phyloP scores from a whole-genome alignment of 306 rosid species.

The Castanospermum australe region DNA sequence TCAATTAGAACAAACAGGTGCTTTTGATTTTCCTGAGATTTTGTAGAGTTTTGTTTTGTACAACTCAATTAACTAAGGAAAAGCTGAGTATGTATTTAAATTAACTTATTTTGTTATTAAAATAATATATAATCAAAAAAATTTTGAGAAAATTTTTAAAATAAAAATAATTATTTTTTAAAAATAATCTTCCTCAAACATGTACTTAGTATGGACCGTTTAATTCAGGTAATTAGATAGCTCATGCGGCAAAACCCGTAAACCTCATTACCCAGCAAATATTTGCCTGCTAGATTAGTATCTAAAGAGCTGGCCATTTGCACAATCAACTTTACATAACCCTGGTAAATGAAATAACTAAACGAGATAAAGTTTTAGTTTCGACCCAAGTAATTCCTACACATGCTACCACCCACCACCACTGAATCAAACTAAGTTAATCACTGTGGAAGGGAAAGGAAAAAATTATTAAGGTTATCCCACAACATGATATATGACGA shows the following conservation, averaged over 20 bases:
- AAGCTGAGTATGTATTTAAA: too few relatives aligned
- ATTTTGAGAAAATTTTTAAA: too few relatives aligned
- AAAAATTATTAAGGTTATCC: slow-evolving; percentile 24
- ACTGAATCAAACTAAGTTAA: slow-evolving; percentile 29
- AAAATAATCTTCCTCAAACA: too few relatives aligned
- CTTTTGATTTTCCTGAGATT: too few relatives aligned
- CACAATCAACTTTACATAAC: slow-evolving; percentile 21
- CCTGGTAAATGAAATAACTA: background rate
- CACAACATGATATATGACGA: slow-evolving; percentile 12
- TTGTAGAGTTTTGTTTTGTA: too few relatives aligned
- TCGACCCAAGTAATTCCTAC: slow-evolving; percentile 29
- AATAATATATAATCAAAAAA: too few relatives aligned
- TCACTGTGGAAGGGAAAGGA: background rate
- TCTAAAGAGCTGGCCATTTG: background rate
- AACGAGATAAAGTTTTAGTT: background rate
- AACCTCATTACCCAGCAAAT: background rate
- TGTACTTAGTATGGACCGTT: too few relatives aligned
- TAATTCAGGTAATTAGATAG: too few relatives aligned
- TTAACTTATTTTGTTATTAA: too few relatives aligned
- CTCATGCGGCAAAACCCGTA: background rate
- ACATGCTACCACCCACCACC: slow-evolving; percentile 39
- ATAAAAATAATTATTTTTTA: too few relatives aligned
- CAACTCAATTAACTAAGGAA: too few relatives aligned
- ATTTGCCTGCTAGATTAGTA: background rate
- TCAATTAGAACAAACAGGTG: too few relatives aligned